Base-by-base conservation (phyloP, 192 early-diverging fungal species). In the Fimicolochytrium jonesii region DNA sequence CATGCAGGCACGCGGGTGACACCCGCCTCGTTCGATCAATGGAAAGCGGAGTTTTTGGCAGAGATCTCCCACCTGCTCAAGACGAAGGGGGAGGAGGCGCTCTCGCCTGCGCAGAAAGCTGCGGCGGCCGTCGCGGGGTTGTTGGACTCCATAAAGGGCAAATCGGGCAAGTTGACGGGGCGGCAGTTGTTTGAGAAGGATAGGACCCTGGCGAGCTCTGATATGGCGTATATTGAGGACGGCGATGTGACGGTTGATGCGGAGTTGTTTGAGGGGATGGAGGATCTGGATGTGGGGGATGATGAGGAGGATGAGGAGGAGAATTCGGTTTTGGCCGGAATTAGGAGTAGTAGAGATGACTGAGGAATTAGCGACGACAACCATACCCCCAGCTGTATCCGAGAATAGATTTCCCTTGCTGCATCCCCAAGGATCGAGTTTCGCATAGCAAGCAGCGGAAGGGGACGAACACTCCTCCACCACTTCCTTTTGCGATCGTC, bases 111-210 rank as follows among this genome's bases (percentile, higher is more conserved):
- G 20, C 56, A 60, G 32, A 10, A 20, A 11, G 41, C 46, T 4
- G 70, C 64, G 15, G 66, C 73, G 13, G 41, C 67, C 25, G 61
- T 67, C 11, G 67, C 68, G 13, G 73, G 71, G 6, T 34, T 55
- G 67, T 77, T 70, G 62, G 78, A 70, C 57, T 4, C 43, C 41
- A 22, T 64, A 45, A 70, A 75, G 48, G 20, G 37, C 7, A 71
- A 72, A 50, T 55, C 31, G 20, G 70, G 69, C 17, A 74, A 29
- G 76, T 43, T 72, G 33, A 59, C 77, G 72, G 94, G 93, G 20
- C 80, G 91, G 34, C 86, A 94, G 78, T 70, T 94, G 77, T 98
- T 98, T 67, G 92, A 93, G 70, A 87, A 91, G 59, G 90, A 98
- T 71, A 81, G 83, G 74, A 74, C 86, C 31, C 80, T 98, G 54